Conservation (phyloP, 108 stramenopile species). For the Cylindrotheca fusiformis region DNA sequence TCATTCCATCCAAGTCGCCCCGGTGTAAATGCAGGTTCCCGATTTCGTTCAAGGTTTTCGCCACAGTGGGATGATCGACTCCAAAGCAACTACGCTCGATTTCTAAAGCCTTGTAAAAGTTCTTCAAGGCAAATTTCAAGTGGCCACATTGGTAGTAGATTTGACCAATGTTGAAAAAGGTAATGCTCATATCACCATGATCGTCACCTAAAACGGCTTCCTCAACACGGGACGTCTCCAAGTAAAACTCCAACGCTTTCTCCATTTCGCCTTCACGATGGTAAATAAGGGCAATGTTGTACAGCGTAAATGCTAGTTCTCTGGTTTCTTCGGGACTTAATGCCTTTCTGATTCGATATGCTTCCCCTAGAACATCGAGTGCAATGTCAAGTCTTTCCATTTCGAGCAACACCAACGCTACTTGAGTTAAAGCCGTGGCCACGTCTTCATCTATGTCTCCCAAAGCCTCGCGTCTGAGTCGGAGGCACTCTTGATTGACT, state of each 20-base stretch:
- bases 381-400: conserved; percentile 40
- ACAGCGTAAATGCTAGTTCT: conserved; percentile 46
- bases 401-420: conserved; percentile 46
- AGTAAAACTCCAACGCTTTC: conserved; percentile 55
- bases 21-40: conserved; percentile 60
- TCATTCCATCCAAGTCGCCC: conserved; percentile 38
- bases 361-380: conserved; percentile 40
- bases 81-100: conserved; percentile 40
- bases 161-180: conserved; percentile 56
- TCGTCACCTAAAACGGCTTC: conserved; percentile 25
- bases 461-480: conserved; percentile 35
- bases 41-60: conserved; percentile 66
- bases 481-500: conserved; percentile 46
- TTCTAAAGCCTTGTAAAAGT: conserved; percentile 38
- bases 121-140: conserved; percentile 32
- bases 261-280: conserved; percentile 53
- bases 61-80: conserved; percentile 41
- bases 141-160: conserved; percentile 51
- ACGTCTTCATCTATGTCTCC: conserved; percentile 58
- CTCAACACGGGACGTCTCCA: conserved; percentile 47
- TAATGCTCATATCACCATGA: conserved; percentile 55
- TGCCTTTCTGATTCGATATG: conserved; percentile 47
- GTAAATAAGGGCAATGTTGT: conserved; percentile 64
- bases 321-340: conserved; percentile 6
- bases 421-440: conserved; percentile 43